Percentiles rank a stretch among this genome's conserved stretches.
These are phyloP conservation scores for Hemileccinum impolitum DNA, from an alignment of 768 basidiomycete species.

Conservation along the genomic window DNA sequence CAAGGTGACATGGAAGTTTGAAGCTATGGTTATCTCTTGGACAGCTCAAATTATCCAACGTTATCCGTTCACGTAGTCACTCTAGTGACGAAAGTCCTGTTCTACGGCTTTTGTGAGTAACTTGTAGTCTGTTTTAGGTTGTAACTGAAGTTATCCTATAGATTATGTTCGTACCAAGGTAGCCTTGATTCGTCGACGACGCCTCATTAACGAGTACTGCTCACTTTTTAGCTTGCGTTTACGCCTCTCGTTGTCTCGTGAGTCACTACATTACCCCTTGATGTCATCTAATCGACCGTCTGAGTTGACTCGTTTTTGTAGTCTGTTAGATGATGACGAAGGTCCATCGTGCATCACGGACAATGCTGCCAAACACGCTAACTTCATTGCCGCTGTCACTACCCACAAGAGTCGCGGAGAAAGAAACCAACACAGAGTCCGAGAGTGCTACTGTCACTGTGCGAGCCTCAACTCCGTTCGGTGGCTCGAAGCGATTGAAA, in stretches of 20 bases:
- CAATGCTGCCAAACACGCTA: not conserved
- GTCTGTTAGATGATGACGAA: conserved; percentile 14
- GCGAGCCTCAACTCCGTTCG: no score
- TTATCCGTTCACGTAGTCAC: not conserved
- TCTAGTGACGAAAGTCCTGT: conserved; percentile 29
- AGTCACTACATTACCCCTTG: conserved; percentile 5
- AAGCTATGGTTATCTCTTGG: conserved; percentile 40
- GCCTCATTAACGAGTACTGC: not conserved
- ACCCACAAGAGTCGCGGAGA: conserved; percentile 3
- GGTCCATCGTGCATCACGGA: not conserved
- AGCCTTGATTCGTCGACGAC: not conserved
- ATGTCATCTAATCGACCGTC: no score
- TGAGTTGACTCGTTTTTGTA: not conserved
- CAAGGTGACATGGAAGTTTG: conserved; percentile 33
- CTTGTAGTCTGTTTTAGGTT: not conserved
- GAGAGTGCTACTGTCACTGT: not conserved
- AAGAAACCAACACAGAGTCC: not conserved
- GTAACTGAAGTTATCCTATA: not conserved
- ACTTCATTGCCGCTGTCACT: not conserved
- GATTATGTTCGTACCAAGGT: conserved; percentile 37
- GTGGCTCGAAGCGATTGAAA: not conserved
- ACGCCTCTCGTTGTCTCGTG: conserved; percentile 39
- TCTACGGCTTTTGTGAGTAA: conserved; percentile 36
- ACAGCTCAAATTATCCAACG: conserved; percentile 35
- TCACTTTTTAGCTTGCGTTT: conserved; percentile 32